Conservation (phyloP, 108 stramenopile species). For the Cyclostephanos tholiformis region DNA sequence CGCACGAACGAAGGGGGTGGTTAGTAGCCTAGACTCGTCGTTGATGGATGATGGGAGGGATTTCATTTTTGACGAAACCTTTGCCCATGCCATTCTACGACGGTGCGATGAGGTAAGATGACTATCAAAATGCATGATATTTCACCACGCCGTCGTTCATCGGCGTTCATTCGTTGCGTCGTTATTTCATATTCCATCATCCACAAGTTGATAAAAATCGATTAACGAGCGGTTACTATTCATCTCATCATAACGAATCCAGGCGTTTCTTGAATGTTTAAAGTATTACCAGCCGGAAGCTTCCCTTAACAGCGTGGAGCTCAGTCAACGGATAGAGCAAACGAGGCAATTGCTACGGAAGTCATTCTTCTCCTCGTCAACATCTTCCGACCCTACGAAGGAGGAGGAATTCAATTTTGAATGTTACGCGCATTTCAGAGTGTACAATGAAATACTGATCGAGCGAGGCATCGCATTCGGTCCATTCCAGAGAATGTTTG, state of each 20-base stretch:
- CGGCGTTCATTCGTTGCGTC: not conserved
- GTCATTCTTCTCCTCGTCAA: slow-evolving; percentile 48
- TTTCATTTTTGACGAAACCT: slow-evolving; percentile 7
- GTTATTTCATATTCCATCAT: not conserved
- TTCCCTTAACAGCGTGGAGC: slow-evolving; percentile 17
- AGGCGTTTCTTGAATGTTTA: slow-evolving; percentile 53
- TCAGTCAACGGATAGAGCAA: slow-evolving; percentile 46
- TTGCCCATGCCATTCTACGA: slow-evolving; percentile 16
- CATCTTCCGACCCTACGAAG: slow-evolving; percentile 2
- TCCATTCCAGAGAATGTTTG: slow-evolving; percentile 62
- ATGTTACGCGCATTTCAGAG: slow-evolving; percentile 71
- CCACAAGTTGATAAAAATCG: not conserved
- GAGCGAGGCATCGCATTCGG: slow-evolving; percentile 45
- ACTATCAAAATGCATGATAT: too few relatives aligned
- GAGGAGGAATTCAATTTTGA: slow-evolving; percentile 71
- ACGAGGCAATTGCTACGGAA: slow-evolving; percentile 49
- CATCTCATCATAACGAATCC: not conserved
- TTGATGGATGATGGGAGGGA: not conserved
- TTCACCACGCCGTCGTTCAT: not conserved
- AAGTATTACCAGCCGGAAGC: slow-evolving; percentile 15
- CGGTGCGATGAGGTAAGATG: slow-evolving; percentile 42
- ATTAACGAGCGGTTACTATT: not conserved
- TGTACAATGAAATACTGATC: slow-evolving; percentile 70
- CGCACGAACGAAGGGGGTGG: not conserved
- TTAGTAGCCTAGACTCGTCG: not conserved